Base-by-base conservation (phyloP, 2,329 filamentous ascomycete species). In the Fusarium xylarioides region DNA sequence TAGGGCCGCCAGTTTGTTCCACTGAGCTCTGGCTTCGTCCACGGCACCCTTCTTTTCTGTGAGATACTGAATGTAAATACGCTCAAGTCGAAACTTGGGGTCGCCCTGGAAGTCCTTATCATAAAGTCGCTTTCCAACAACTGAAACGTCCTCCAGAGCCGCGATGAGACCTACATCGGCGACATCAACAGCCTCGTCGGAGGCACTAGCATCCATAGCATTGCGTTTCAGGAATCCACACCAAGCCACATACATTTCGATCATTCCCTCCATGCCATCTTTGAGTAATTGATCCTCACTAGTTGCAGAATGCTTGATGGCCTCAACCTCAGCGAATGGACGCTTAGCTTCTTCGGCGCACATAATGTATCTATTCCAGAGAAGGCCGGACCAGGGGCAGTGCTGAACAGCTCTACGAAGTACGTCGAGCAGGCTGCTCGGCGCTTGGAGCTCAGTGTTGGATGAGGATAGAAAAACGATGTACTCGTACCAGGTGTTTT, bases 181-280 rank as follows among this genome's bases (percentile, higher is more conserved):
- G 53, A 97, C 90, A 79, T 98, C 95, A 37, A 93, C 87, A 60
- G 95, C 93, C 79, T 98, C 95, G 65, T 95, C 93, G 4, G 89
- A 90, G 3, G 92, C 90, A 66, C 90, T 90, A 3, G 90, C 87
- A 63, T 91, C 86, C 84, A 97, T 95, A 23, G 95, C 94, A 54
- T 91, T 91, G 30, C 96, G 92, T 74, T 95, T 94, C 26, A 99
- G 87, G 76, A 95, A 98, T 55, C 94, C 95, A 79, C 95, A 98
- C 96, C 96, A 99, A 0, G 95, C 92, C 59, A 94, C 91, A 78
- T 98, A 95, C 78, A 98, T 94, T 77, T 97, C 94, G 66, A 98
- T 89, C 37, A 98, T 91, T 74, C 95, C 93, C 55, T 94, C 91
- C 87, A 98, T 92, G 30, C 95, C 95, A 69, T 94, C 91, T 71